A percentile compares a stretch with the other conserved stretches of the same genome.
Conservation (phyloP, 805 yeast species). For the Wickerhamiella hasegawae region DNA sequence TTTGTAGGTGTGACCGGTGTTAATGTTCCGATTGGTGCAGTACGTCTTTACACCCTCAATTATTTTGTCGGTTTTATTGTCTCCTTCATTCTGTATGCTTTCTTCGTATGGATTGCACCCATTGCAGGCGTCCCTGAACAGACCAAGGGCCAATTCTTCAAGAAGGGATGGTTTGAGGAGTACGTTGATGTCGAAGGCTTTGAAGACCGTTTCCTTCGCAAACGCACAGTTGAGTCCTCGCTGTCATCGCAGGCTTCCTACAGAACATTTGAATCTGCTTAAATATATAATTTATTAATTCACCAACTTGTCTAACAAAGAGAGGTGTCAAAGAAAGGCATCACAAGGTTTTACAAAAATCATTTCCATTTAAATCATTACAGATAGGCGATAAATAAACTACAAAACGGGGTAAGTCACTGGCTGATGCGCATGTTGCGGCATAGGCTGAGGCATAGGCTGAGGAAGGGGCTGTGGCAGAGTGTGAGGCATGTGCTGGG, state of each 20-base stretch:
- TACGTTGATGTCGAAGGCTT: constrained; percentile 14
- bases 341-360: too few species aligned
- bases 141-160: constrained; percentile 4
- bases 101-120: constrained; percentile 21
- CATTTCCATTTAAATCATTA: too few species aligned
- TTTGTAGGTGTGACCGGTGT: constrained; percentile 63
- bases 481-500: not conserved
- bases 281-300: too few species aligned
- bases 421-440: too few species aligned
- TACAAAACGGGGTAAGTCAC: too few species aligned
- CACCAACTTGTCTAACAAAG: too few species aligned
- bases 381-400: too few species aligned
- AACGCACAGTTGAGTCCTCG: too few species aligned
- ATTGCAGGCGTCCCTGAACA: constrained; percentile 11
- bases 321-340: too few species aligned
- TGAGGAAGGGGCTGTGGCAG: not conserved
- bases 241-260: too few species aligned
- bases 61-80: constrained; percentile 56
- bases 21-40: constrained; percentile 60
- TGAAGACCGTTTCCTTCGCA: constrained; percentile 7
- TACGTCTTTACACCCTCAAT: constrained; percentile 50
- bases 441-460: not conserved
- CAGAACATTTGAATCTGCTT: too few species aligned
- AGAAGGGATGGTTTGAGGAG: constrained; percentile 16
- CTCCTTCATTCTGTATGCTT: constrained; percentile 38